Conservation (phyloP, 2,329 filamentous ascomycete species). For the Pyrenophora tritici-repentis region DNA sequence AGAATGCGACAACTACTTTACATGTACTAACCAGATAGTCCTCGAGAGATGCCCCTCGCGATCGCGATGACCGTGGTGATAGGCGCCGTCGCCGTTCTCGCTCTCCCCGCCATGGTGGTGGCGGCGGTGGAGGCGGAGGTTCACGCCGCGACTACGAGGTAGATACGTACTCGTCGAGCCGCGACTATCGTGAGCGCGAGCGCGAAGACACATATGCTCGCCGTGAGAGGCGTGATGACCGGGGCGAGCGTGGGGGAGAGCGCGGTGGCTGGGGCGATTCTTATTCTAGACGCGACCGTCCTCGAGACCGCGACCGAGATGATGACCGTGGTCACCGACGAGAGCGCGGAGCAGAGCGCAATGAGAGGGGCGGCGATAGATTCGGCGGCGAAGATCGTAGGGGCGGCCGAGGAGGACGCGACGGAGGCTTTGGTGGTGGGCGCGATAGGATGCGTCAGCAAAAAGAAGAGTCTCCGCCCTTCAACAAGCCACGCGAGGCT, state of each 20-base stretch:
- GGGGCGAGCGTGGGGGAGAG: slow-evolving; percentile 37
- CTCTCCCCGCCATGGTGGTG: slow-evolving; percentile 72
- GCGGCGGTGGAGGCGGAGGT: not conserved
- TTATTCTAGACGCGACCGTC: slow-evolving; percentile 43
- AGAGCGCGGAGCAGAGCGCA: slow-evolving; percentile 48
- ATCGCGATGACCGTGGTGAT: slow-evolving; percentile 31
- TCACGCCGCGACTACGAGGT: slow-evolving; percentile 72
- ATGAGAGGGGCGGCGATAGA: slow-evolving; percentile 57
- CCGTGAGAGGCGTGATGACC: slow-evolving; percentile 59
- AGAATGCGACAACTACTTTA: slow-evolving; percentile 14
- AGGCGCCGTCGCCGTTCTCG: slow-evolving; percentile 74
- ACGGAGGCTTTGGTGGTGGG: slow-evolving; percentile 42
- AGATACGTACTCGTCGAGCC: slow-evolving; percentile 90
- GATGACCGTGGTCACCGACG: slow-evolving; percentile 43
- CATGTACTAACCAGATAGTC: slow-evolving; percentile 36
- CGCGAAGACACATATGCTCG: slow-evolving; percentile 88
- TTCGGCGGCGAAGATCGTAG: slow-evolving; percentile 49
- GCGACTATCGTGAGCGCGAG: slow-evolving; percentile 89
- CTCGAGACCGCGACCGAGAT: slow-evolving; percentile 27
- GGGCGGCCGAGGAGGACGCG: slow-evolving; percentile 31
- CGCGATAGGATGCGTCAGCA: slow-evolving; percentile 62
- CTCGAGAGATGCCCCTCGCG: slow-evolving; percentile 38
- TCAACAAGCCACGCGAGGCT: slow-evolving; percentile 88
- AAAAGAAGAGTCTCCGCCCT: slow-evolving; percentile 74
- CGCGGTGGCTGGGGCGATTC: slow-evolving; percentile 65